A percentile compares a stretch with the other conserved stretches of the same genome.
phyloP scores from a whole-genome alignment of 768 basidiomycete genomes.

The Phlebiopsis gigantea region DNA sequence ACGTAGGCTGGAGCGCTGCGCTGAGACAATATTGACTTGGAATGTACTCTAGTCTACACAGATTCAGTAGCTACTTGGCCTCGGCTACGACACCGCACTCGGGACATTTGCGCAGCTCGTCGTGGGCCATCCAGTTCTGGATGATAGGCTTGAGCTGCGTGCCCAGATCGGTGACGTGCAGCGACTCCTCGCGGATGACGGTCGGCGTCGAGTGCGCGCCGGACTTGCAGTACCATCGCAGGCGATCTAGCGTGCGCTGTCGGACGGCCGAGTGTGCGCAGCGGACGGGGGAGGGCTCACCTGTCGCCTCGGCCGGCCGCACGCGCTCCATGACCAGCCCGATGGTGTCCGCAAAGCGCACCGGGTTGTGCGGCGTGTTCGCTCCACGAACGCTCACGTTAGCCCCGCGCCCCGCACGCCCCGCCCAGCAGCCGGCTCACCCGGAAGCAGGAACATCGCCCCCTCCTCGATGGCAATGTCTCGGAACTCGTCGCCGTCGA shows the following conservation, averaged over 20 bases:
- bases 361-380: slow-evolving; percentile 95
- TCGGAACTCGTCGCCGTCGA: slow-evolving; percentile 73
- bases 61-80: slow-evolving; percentile 39
- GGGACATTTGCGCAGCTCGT: slow-evolving; percentile 61
- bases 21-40: background rate
- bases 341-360: slow-evolving; percentile 84
- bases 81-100: slow-evolving; percentile 63
- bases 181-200: slow-evolving; percentile 78
- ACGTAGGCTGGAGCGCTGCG: background rate
- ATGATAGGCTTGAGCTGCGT: slow-evolving; percentile 93
- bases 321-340: slow-evolving; percentile 89
- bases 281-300: slow-evolving; percentile 37
- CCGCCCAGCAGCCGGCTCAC: slow-evolving; percentile 34
- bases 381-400: slow-evolving; percentile 30
- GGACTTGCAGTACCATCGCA: slow-evolving; percentile 89
- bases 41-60: background rate
- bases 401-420: background rate
- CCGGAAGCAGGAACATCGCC: slow-evolving; percentile 94
- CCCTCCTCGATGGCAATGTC: slow-evolving; percentile 92
- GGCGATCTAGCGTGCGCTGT: slow-evolving; percentile 52
- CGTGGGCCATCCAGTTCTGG: slow-evolving; percentile 70
- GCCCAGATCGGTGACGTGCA: slow-evolving; percentile 88
- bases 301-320: slow-evolving; percentile 67
- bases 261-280: background rate
- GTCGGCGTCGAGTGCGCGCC: slow-evolving; percentile 55